These are phyloP conservation scores for Lipomyces spencermartinsiae DNA, from an alignment of 805 yeast genomes.

Conservation along the genomic window DNA sequence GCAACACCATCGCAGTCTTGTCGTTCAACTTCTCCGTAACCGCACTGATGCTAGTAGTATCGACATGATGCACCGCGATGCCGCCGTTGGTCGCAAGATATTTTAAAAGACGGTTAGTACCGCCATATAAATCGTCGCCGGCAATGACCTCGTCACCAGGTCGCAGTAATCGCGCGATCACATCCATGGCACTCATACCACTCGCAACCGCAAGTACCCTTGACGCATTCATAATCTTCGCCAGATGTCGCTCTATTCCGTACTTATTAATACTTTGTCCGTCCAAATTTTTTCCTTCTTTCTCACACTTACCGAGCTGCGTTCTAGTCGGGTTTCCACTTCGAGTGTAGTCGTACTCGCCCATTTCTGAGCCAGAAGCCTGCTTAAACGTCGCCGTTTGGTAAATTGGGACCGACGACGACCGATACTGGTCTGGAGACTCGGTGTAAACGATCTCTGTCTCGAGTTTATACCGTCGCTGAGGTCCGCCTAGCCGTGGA, in stretches of 20 bases:
- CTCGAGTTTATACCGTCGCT: conserved; percentile 57
- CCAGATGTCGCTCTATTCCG: conserved; percentile 67
- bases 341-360: conserved; percentile 85
- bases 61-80: conserved; percentile 73
- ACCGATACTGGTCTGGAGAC: conserved; percentile 71
- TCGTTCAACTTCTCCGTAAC: conserved; percentile 62
- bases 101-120: conserved; percentile 84
- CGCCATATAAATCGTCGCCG: conserved; percentile 95
- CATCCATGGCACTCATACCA: conserved; percentile 94
- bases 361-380: conserved; percentile 71
- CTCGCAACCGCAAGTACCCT: conserved; percentile 81
- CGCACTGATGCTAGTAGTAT: conserved; percentile 73
- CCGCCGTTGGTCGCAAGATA: conserved; percentile 69
- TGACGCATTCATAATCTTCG: conserved; percentile 77
- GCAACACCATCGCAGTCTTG: conserved; percentile 75
- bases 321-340: conserved; percentile 95
- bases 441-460: conserved; percentile 72
- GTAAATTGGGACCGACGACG: conserved; percentile 87
- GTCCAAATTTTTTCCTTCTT: not conserved
- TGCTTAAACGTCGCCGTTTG: conserved; percentile 96
- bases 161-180: conserved; percentile 69
- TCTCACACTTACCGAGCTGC: conserved; percentile 48
- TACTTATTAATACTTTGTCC: not conserved
- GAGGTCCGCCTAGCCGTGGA: conserved; percentile 42
- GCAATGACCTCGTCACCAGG: conserved; percentile 94